Conservation (phyloP, 2,329 filamentous ascomycete genomes). For the Allantophomopsis cytisporea region DNA sequence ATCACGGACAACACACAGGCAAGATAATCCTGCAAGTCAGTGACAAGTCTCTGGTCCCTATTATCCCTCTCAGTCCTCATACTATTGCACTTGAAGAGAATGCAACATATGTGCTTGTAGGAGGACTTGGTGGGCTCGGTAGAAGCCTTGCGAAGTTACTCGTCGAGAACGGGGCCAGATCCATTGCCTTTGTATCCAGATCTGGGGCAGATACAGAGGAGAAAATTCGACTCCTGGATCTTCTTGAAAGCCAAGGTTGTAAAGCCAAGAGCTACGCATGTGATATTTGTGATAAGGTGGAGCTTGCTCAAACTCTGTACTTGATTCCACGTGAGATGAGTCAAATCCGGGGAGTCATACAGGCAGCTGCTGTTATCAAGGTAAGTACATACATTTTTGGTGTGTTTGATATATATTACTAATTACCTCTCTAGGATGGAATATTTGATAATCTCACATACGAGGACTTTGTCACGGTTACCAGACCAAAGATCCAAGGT, state of each 20-base stretch:
- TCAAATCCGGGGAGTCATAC: conserved; percentile 26
- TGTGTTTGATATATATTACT: neutral
- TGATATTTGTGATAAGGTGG: neutral
- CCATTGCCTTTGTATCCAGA: conserved; percentile 11
- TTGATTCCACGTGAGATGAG: too few relatives aligned
- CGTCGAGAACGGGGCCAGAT: conserved; percentile 4
- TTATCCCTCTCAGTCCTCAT: conserved; percentile 1
- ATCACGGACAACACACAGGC: conserved; percentile 5
- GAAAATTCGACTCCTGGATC: neutral
- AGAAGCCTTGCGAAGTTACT: conserved; percentile 5
- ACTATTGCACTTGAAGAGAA: neutral
- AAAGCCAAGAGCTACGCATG: neutral
- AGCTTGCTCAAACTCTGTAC: neutral
- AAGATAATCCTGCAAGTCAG: conserved; percentile 20
- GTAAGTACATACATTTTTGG: neutral
- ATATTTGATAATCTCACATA: conserved; percentile 1
- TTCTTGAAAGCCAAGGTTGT: neutral
- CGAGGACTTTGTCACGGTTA: neutral
- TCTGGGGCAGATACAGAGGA: neutral
- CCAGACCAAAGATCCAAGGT: conserved; percentile 1
- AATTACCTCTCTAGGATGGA: neutral
- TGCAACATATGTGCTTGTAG: conserved; percentile 8
- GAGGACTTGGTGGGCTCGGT: conserved; percentile 9
- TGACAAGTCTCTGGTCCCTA: conserved; percentile 24
- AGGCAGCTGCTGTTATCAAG: conserved; percentile 28